phyloP scores from a whole-genome alignment of 805 yeast species.

The Ogataea corticis region DNA sequence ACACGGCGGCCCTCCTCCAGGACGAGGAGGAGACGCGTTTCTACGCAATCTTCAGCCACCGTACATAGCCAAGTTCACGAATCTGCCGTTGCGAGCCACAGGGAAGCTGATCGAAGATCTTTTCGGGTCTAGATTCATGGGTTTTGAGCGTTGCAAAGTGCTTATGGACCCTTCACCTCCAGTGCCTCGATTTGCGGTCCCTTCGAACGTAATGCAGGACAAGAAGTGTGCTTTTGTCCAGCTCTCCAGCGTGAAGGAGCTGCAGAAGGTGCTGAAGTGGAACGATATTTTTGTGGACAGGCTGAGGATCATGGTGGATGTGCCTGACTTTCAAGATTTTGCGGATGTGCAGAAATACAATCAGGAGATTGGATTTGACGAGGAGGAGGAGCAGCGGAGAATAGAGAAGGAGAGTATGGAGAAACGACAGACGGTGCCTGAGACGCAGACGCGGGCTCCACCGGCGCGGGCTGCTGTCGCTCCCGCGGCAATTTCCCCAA shows the following conservation, averaged over 20 bases:
- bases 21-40: constrained; percentile 15
- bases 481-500: no score
- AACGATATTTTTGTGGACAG: constrained; percentile 49
- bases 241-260: constrained; percentile 48
- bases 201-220: constrained; percentile 31
- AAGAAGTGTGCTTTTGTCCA: constrained; percentile 68
- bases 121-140: constrained; percentile 61
- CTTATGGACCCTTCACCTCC: constrained; percentile 39
- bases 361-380: constrained; percentile 28
- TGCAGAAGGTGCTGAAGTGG: constrained; percentile 63
- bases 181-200: constrained; percentile 45
- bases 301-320: constrained; percentile 34
- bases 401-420: constrained; percentile 11
- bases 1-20: constrained; percentile 7
- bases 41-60: constrained; percentile 46
- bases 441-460: no score
- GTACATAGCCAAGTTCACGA: constrained; percentile 61
- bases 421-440: no score
- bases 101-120: constrained; percentile 56
- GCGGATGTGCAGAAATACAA: constrained; percentile 34
- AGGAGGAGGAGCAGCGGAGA: constrained; percentile 27
- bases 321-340: constrained; percentile 42
- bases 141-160: constrained; percentile 58
- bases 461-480: no score
- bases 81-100: constrained; percentile 57